Conservation (phyloP, 2,329 filamentous ascomycete species). For the Colletotrichum kahawae region DNA sequence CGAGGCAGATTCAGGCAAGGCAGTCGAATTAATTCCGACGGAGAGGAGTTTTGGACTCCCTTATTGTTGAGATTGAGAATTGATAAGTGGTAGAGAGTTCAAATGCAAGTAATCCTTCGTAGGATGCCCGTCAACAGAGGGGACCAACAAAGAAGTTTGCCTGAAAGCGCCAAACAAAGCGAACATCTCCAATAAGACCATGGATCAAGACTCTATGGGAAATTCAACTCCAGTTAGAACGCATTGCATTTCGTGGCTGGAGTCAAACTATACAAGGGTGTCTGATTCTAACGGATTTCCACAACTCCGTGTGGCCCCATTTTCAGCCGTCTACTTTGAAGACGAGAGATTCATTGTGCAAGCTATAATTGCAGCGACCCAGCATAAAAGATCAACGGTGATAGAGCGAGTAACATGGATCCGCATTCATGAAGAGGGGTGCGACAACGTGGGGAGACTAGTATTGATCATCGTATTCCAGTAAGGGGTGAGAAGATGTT, state of each 20-base stretch:
- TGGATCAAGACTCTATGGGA: not conserved
- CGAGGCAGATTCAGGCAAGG: not conserved
- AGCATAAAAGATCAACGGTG: not conserved
- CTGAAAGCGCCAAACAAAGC: not conserved
- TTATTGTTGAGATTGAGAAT: not conserved
- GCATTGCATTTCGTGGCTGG: not conserved
- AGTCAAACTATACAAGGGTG: not conserved
- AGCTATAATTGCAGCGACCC: not conserved
- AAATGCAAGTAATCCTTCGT: not conserved
- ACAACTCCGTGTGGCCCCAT: not conserved
- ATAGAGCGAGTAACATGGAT: not conserved
- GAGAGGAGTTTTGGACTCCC: not conserved
- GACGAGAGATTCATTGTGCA: not conserved
- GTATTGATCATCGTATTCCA: fast-evolving
- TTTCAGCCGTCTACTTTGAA: fast-evolving
- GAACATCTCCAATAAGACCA: not conserved
- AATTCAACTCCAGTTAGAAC: not conserved
- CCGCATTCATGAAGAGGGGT: not conserved
- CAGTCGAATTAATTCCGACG: not conserved
- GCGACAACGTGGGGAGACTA: too few relatives aligned
- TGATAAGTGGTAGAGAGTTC: not conserved
- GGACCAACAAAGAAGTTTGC: not conserved
- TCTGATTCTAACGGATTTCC: not conserved
- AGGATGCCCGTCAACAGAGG: not conserved
- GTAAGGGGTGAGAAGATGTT: not conserved